Base-by-base conservation (phyloP, 148 eudicot genomes). In the Vaccinium darrowii region DNA sequence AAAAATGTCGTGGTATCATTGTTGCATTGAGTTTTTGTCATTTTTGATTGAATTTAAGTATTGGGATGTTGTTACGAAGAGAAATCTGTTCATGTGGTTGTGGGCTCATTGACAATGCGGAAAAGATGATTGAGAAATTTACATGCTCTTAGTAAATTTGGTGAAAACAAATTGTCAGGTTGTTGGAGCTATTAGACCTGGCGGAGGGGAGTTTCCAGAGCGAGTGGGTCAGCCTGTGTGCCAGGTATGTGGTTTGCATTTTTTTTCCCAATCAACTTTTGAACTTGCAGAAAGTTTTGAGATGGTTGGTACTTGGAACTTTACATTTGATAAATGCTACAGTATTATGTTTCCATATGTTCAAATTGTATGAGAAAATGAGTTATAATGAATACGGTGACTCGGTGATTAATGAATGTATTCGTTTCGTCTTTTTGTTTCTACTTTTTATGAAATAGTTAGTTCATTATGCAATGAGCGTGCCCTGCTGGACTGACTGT, bases 181-280 rank as follows among this genome's bases (percentile, higher is more conserved):
- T 79, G 80, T 88, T 81, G 92, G 92, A 85, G 94, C 90, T 81
- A 72, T 89, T 67, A 90, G 92, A 88, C 83, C 88, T 56, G 85
- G 86, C 77, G 95, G 90, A 85, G 96, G 84, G 54, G 98, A 93
- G 83, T 93, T 86, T 80, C 99, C 99, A 1, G 98, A 97, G 87
- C 92, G 98, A 80, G 84, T 90, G 69, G 99, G 98, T 25, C 96
- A 95, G 84, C 98, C 99, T 2, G 84, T 95, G 39, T 97, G 99
- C 85, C 98, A 95, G 98, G 99, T 97, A 91, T 14, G 77, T 82
- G 30, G 81, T 67, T 79, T 58, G 47, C 25, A 33, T 65, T 9
- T 19, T 69, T 67, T 69, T 27, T 13, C 10, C 72, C 39, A 27
- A 25, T 53, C 4, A 72, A 56, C 36, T 23, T 27, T 56, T 76